Evolutionary conservation across 2,329 filamentous ascomycete genomes (phyloP).

Genomic region (Sporothrix humicola): DNA sequence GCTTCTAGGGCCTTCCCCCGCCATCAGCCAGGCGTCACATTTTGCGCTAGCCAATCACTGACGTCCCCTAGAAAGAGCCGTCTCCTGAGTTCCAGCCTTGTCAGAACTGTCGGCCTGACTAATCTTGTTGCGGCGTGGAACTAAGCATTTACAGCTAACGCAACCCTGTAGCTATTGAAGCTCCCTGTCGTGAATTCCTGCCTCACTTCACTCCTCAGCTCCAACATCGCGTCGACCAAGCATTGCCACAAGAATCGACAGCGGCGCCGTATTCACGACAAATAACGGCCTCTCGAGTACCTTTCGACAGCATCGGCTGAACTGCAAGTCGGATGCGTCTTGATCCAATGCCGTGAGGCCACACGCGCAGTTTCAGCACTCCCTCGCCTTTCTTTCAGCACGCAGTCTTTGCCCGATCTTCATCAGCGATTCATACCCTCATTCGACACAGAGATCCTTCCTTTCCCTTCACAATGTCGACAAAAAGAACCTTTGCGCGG

Average conservation of each 20-base stretch:
- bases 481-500: conserved; percentile 19
- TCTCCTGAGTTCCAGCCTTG: conserved; percentile 25
- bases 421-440: background rate
- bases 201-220: background rate
- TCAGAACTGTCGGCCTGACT: conserved; percentile 24
- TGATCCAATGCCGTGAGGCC: conserved; percentile 8
- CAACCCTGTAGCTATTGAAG: conserved; percentile 2
- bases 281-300: too few relatives aligned
- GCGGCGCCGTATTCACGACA: background rate
- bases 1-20: conserved; percentile 33
- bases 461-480: conserved; percentile 13
- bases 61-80: background rate
- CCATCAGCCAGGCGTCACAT: conserved; percentile 1
- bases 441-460: background rate
- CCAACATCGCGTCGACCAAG: background rate
- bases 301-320: background rate
- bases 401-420: background rate
- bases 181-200: background rate
- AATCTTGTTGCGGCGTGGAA: conserved; percentile 9
- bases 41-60: conserved; percentile 22
- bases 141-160: background rate
- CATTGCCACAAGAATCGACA: background rate
- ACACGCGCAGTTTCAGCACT: background rate
- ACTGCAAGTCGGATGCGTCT: background rate
- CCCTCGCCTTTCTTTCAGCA: background rate